A percentile compares a stretch with the other conserved stretches of the same genome.
Evolutionary conservation across 305 asterid species (phyloP).

Genomic region (Solanum hybrid): DNA sequence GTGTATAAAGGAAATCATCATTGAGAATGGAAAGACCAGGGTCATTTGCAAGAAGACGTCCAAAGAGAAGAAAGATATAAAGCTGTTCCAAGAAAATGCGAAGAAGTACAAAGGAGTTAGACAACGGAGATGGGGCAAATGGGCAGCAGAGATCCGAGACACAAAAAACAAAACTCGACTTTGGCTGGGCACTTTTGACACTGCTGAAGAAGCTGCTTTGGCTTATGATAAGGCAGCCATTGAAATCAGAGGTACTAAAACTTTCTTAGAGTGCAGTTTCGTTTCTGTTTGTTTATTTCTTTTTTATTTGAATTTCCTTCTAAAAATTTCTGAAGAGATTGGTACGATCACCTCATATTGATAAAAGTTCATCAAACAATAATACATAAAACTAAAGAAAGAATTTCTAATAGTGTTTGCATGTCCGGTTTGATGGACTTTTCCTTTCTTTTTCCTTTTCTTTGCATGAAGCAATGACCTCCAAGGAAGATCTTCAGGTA

Average conservation of each 20-base stretch:
- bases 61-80: neutral
- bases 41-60: neutral
- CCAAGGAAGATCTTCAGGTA: neutral
- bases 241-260: constrained; percentile 36
- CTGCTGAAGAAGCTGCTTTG: constrained; percentile 44
- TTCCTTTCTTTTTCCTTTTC: neutral
- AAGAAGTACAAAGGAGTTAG: constrained; percentile 34
- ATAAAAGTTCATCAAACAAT: neutral
- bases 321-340: neutral
- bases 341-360: neutral
- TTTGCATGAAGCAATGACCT: neutral
- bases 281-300: neutral
- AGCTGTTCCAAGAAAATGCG: neutral
- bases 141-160: constrained; percentile 55
- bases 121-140: constrained; percentile 52
- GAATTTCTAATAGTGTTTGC: neutral
- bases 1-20: constrained; percentile 9
- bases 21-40: constrained; percentile 4
- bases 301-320: neutral
- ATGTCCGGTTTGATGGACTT: neutral
- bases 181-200: constrained; percentile 44
- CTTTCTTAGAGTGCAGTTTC: constrained; percentile 10
- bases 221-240: constrained; percentile 16
- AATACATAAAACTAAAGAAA: neutral
- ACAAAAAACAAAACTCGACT: constrained; percentile 28